A percentile compares a stretch with the other conserved stretches of the same genome.
Conservation (phyloP, 2,329 filamentous ascomycete species). For the Hypoxylon sp. region DNA sequence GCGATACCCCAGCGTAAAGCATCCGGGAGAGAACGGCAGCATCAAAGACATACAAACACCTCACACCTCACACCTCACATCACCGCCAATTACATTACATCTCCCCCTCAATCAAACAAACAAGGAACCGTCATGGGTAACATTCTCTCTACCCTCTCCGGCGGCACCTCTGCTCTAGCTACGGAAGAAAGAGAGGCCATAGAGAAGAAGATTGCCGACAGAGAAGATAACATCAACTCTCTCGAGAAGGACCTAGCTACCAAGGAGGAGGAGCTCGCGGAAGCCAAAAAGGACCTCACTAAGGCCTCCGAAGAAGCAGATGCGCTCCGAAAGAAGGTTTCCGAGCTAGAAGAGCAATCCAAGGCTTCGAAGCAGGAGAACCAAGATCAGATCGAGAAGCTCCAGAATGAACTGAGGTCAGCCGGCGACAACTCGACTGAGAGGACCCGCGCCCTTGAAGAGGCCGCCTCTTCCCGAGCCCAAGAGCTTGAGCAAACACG, state of each 20-base stretch:
- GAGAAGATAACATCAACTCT: constrained; percentile 50
- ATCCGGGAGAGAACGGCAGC: constrained; percentile 20
- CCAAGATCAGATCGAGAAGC: constrained; percentile 51
- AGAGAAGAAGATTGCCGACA: constrained; percentile 37
- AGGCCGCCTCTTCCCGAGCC: constrained; percentile 30
- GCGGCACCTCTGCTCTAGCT: constrained; percentile 49
- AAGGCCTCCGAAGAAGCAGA: constrained; percentile 55
- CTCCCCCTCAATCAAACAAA: not conserved
- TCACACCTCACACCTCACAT: not conserved
- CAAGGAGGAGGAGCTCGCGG: constrained; percentile 48
- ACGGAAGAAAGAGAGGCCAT: constrained; percentile 45
- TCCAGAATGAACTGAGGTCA: constrained; percentile 53
- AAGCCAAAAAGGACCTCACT: constrained; percentile 55
- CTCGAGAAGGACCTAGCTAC: constrained; percentile 53
- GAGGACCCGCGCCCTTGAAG: constrained; percentile 37
- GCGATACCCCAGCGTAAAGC: constrained; percentile 26
- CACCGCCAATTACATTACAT: not conserved
- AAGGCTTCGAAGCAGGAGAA: constrained; percentile 50
- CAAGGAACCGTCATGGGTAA: constrained; percentile 51
- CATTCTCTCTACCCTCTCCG: constrained; percentile 55
- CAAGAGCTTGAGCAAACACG: constrained; percentile 44
- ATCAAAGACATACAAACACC: constrained; percentile 11
- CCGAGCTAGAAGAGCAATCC: constrained; percentile 51
- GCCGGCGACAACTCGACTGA: constrained; percentile 47
- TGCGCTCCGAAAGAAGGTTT: constrained; percentile 55